These are phyloP conservation scores for Colletotrichum lini DNA, from an alignment of 2,329 filamentous ascomycete species.

Conservation along the genomic window DNA sequence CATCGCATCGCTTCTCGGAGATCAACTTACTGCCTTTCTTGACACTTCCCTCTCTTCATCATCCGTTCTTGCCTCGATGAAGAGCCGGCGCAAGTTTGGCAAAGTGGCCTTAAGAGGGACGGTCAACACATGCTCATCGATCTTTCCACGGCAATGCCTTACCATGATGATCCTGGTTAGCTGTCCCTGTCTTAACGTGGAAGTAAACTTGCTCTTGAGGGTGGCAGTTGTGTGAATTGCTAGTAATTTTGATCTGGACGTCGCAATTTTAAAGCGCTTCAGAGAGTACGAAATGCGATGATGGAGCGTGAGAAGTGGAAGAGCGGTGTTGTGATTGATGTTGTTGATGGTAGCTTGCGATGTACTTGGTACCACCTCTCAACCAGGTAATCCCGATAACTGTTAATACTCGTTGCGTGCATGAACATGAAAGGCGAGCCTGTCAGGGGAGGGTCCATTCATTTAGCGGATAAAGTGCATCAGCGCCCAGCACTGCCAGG, in stretches of 20 bases:
- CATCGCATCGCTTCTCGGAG: conserved; percentile 1
- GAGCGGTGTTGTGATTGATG: neutral
- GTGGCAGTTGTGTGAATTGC: no score
- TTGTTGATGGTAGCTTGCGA: neutral
- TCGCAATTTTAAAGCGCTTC: neutral
- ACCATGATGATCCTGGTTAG: conserved; percentile 29
- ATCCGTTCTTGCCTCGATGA: conserved; percentile 93
- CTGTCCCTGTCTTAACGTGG: neutral
- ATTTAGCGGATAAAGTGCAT: conserved; percentile 30
- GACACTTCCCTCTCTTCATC: conserved; percentile 96
- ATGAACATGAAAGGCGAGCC: conserved; percentile 9
- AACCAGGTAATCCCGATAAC: neutral
- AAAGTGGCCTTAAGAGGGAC: conserved; percentile 76
- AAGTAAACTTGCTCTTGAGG: no score
- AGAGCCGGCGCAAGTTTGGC: conserved; percentile 94
- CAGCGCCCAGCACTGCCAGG: conserved; percentile 32
- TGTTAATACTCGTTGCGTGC: conserved; percentile 18
- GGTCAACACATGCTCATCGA: conserved; percentile 13
- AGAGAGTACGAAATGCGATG: neutral
- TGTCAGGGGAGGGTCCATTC: conserved; percentile 16
- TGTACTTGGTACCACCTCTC: neutral
- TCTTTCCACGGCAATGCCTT: conserved; percentile 3
- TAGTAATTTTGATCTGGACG: neutral
- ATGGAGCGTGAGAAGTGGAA: neutral
- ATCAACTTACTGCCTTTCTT: conserved; percentile 82